phyloP scores from a whole-genome alignment of 805 yeast genomes.

The Kazachstania martiniae region DNA sequence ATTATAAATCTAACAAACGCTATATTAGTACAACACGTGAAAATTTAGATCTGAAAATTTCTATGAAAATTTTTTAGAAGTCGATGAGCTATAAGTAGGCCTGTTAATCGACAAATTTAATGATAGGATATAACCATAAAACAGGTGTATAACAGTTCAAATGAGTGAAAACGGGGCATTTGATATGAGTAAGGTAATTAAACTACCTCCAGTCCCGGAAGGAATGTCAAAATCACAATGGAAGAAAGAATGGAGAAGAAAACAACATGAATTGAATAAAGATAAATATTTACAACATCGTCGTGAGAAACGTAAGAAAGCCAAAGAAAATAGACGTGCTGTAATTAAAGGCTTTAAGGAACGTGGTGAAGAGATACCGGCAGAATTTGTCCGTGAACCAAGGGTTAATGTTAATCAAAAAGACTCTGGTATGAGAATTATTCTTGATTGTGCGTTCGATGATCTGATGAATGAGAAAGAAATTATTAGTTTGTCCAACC shows the following conservation, averaged over 20 bases:
- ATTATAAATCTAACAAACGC: no score
- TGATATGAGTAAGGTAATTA: no score
- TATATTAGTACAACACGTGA: no score
- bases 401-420: slow-evolving; percentile 33
- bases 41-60: no score
- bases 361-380: slow-evolving; percentile 32
- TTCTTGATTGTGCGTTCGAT: slow-evolving; percentile 89
- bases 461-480: slow-evolving; percentile 75
- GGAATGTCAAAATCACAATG: slow-evolving; percentile 84
- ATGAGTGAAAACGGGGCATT: no score
- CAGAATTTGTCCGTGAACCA: slow-evolving; percentile 30
- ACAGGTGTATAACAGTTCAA: no score
- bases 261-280: slow-evolving; percentile 53
- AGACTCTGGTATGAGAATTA: slow-evolving; percentile 39
- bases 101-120: no score
- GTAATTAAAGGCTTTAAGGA: slow-evolving; percentile 27
- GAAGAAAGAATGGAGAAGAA: slow-evolving; percentile 56
- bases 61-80: no score
- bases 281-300: slow-evolving; percentile 45
- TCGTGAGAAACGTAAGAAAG: slow-evolving; percentile 43
- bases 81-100: no score
- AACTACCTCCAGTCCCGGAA: slow-evolving; percentile 45
- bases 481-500: slow-evolving; percentile 59
- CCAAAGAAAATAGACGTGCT: slow-evolving; percentile 32
- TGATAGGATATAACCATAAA: no score